Percentiles rank a stretch among this genome's conserved stretches.
phyloP scores from a whole-genome alignment of 2,329 filamentous ascomycete genomes.

The Sarocladium kiliense region DNA sequence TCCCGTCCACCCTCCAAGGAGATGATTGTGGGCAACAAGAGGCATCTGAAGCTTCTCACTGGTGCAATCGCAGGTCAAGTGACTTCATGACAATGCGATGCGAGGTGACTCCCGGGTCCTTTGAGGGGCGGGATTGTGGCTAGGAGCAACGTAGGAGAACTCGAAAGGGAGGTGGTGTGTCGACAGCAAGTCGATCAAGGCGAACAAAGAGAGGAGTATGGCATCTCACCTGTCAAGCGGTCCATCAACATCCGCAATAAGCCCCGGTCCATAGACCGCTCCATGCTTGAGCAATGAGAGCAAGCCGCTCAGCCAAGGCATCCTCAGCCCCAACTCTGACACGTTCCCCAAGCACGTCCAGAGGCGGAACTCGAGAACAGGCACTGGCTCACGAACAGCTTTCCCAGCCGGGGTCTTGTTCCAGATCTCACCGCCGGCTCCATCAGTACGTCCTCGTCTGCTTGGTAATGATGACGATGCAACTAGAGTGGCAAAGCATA shows the following conservation, averaged over 20 bases:
- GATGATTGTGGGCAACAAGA: not conserved
- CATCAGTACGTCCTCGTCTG: slow-evolving; percentile 14
- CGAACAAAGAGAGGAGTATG: slow-evolving; percentile 23
- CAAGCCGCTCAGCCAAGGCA: slow-evolving; percentile 83
- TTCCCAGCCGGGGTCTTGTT: slow-evolving; percentile 6
- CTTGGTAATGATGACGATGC: slow-evolving; percentile 63
- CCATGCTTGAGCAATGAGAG: slow-evolving; percentile 73
- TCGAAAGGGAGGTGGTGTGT: slow-evolving; percentile 3
- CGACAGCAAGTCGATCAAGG: slow-evolving; percentile 18
- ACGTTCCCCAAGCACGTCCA: slow-evolving; percentile 71
- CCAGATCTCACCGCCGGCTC: slow-evolving; percentile 5
- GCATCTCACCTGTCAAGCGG: slow-evolving; percentile 81
- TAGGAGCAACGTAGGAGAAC: not conserved
- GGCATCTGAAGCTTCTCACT: slow-evolving; percentile 23
- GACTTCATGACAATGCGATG: slow-evolving; percentile 39
- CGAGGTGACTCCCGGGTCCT: not conserved
- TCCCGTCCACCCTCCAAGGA: not conserved
- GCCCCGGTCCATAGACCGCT: slow-evolving; percentile 68
- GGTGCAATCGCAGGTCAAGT: slow-evolving; percentile 36
- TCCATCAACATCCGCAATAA: slow-evolving; percentile 68
- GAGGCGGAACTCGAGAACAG: slow-evolving; percentile 70
- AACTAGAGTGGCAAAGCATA: slow-evolving; percentile 58
- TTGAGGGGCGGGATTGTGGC: not conserved
- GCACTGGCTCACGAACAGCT: slow-evolving; percentile 21
- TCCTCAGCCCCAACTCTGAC: slow-evolving; percentile 68